Conservation (phyloP, 768 basidiomycete species). For the Phylloporus sp. region DNA sequence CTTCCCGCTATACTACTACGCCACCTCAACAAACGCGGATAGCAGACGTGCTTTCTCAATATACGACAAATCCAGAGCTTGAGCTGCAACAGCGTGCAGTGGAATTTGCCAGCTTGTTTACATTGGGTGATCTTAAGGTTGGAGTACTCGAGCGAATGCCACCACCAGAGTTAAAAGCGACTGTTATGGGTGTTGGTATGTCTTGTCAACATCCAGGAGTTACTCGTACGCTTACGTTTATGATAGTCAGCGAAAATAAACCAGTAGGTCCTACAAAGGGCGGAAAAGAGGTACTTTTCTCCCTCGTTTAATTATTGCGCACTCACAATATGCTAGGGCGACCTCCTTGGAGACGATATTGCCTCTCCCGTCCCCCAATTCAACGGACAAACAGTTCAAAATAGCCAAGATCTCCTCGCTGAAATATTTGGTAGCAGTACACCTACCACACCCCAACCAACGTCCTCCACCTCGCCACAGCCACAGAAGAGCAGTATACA, state of each 20-base stretch:
- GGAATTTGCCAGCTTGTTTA: conserved; percentile 87
- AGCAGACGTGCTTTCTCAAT: conserved; percentile 69
- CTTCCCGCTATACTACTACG: conserved; percentile 70
- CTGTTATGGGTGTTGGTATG: conserved; percentile 89
- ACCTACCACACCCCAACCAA: conserved; percentile 31
- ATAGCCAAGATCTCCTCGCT: conserved; percentile 83
- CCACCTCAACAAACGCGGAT: conserved; percentile 73
- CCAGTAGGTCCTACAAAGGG: conserved; percentile 88
- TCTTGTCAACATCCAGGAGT: conserved; percentile 2
- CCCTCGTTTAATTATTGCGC: neutral
- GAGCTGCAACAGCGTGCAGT: conserved; percentile 96
- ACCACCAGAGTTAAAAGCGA: conserved; percentile 96
- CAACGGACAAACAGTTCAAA: conserved; percentile 46
- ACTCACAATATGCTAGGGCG: conserved; percentile 38
- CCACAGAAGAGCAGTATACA: conserved; percentile 64
- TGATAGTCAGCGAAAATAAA: conserved; percentile 87
- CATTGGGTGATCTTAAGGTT: conserved; percentile 64
- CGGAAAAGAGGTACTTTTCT: conserved; percentile 59
- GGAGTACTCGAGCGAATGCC: conserved; percentile 98
- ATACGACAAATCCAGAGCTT: conserved; percentile 84
- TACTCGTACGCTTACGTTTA: conserved; percentile 2
- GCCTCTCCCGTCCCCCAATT: conserved; percentile 38
- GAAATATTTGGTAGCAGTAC: conserved; percentile 79
- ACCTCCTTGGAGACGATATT: conserved; percentile 82
- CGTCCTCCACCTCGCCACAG: conserved; percentile 40